These are phyloP conservation scores for Rhynchospora tenuis DNA, from an alignment of 176 grass and related monocot species.

Conservation along the genomic window DNA sequence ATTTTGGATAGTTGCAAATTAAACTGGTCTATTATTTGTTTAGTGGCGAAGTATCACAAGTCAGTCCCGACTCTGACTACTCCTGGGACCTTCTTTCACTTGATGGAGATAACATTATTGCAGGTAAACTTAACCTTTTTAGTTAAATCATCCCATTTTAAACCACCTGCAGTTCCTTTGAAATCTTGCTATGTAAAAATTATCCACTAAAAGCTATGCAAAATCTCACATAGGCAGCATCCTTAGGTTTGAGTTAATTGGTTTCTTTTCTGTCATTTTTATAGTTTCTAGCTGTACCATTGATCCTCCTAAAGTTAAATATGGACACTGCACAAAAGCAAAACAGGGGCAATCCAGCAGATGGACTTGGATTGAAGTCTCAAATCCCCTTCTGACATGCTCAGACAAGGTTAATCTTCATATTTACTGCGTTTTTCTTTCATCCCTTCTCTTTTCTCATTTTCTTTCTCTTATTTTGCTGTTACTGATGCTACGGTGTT, in stretches of 20 bases:
- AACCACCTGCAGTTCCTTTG: conserved; percentile 8
- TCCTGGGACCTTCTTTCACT: conserved; percentile 88
- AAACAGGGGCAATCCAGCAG: conserved; percentile 19
- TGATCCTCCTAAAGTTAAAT: conserved; percentile 70
- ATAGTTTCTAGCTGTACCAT: conserved; percentile 69
- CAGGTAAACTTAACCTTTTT: conserved; percentile 37
- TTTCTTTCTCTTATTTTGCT: neutral
- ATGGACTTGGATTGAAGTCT: conserved; percentile 66
- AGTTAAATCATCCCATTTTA: conserved; percentile 13
- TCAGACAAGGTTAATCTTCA: conserved; percentile 61
- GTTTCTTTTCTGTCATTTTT: conserved; percentile 13
- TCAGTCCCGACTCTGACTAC: conserved; percentile 65
- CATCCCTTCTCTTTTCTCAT: neutral
- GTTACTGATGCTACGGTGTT: neutral
- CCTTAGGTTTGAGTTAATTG: conserved; percentile 22
- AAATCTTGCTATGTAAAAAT: neutral
- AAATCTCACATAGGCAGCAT: no score
- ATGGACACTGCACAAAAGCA: conserved; percentile 28
- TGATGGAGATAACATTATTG: conserved; percentile 80
- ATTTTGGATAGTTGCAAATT: conserved; percentile 11
- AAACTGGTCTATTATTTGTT: conserved; percentile 24
- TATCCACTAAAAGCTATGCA: neutral
- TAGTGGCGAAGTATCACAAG: conserved; percentile 52
- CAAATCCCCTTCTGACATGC: conserved; percentile 43
- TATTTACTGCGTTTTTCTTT: neutral